Evolutionary conservation across 768 basidiomycete genomes (phyloP).

Genomic region (Mycena capillaripes): DNA sequence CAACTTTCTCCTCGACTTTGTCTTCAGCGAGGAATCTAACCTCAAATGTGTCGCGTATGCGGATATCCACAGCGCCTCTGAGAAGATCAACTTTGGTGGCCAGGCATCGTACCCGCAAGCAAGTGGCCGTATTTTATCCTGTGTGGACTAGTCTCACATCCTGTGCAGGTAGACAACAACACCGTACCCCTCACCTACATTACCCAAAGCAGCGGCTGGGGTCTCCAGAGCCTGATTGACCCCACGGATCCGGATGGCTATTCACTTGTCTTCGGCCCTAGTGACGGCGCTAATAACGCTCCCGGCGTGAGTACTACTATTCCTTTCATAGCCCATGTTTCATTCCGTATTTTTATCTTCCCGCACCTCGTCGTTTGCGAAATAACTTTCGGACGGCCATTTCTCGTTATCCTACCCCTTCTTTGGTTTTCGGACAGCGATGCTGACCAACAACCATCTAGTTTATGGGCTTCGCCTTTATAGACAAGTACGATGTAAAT

Average conservation of each 20-base stretch:
- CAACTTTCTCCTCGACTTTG: constrained; percentile 56
- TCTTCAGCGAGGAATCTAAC: constrained; percentile 56
- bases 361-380: too few relatives aligned
- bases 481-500: constrained; percentile 62
- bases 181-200: constrained; percentile 52
- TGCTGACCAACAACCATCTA: constrained; percentile 28
- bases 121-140: neutral
- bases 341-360: too few relatives aligned
- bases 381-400: neutral
- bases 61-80: constrained; percentile 56
- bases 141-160: neutral
- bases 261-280: constrained; percentile 60
- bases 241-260: constrained; percentile 55
- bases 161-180: constrained; percentile 36
- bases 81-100: constrained; percentile 62
- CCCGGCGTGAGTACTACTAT: constrained; percentile 50
- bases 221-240: too few relatives aligned
- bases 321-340: neutral
- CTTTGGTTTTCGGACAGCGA: neutral
- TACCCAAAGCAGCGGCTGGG: constrained; percentile 59
- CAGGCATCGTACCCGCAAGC: constrained; percentile 53
- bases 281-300: constrained; percentile 62
- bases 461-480: constrained; percentile 68
- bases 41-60: constrained; percentile 63
- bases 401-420: constrained; percentile 12